Evolutionary conservation across 2,329 filamentous ascomycete species (phyloP).

Genomic region (Endothia cerciana): DNA sequence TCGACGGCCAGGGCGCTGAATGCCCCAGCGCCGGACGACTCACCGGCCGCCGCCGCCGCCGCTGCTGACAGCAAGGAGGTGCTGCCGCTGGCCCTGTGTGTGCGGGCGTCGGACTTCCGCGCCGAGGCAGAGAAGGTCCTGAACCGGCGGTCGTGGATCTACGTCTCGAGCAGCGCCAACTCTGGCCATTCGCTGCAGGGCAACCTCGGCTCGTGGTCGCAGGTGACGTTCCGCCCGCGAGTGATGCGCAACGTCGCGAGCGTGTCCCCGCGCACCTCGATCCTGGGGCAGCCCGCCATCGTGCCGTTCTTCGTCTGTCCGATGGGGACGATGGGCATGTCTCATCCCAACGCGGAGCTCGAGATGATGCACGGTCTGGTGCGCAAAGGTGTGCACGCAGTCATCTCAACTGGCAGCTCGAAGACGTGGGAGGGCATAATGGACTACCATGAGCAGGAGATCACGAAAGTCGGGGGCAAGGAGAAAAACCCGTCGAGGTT

Average conservation of each 20-base stretch:
- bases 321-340: constrained; percentile 48
- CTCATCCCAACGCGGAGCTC: constrained; percentile 46
- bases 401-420: constrained; percentile 28
- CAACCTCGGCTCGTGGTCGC: constrained; percentile 34
- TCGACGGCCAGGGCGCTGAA: constrained; percentile 34
- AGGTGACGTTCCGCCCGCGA: constrained; percentile 34
- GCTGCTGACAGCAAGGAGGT: constrained; percentile 24
- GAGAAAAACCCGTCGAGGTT: constrained; percentile 29
- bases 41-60: constrained; percentile 5
- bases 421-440: constrained; percentile 41
- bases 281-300: constrained; percentile 50
- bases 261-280: constrained; percentile 32
- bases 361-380: constrained; percentile 52
- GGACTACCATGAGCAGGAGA: constrained; percentile 39
- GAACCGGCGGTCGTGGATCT: constrained; percentile 56
- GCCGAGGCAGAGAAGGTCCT: constrained; percentile 56
- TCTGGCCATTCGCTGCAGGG: constrained; percentile 36
- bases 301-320: constrained; percentile 55
- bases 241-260: constrained; percentile 37
- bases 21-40: constrained; percentile 15
- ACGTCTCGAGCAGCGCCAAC: constrained; percentile 37
- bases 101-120: constrained; percentile 53
- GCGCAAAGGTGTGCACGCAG: constrained; percentile 50
- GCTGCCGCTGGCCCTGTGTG: constrained; percentile 38
- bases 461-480: constrained; percentile 35